These are phyloP conservation scores for Coemansia sp. DNA, from an alignment of 192 early-diverging fungal genomes.

Conservation along the genomic window DNA sequence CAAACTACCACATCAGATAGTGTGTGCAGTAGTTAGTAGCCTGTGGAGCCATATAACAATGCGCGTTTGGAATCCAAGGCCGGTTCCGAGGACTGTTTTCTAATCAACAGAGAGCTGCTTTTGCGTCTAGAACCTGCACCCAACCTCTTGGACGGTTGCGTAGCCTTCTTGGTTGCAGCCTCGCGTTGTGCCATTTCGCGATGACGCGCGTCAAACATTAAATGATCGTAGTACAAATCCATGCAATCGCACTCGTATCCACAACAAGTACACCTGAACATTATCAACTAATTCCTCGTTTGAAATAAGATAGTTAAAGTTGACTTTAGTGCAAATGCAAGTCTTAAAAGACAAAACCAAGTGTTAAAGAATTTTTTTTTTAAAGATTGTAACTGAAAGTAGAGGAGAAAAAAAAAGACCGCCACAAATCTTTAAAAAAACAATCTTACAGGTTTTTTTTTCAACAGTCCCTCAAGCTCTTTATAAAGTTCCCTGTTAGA, in stretches of 20 bases:
- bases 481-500: not conserved
- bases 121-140: conserved; percentile 14
- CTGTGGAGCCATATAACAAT: conserved; percentile 16
- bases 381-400: not conserved
- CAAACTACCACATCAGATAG: conserved; percentile 3
- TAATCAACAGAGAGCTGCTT: conserved; percentile 26
- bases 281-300: not conserved
- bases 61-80: conserved; percentile 17
- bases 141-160: conserved; percentile 8
- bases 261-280: conserved; percentile 48
- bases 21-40: not conserved
- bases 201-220: conserved; percentile 52
- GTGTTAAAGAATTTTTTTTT: not conserved
- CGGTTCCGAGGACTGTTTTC: conserved; percentile 13
- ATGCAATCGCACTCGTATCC: conserved; percentile 55
- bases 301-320: not conserved
- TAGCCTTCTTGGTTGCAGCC: conserved; percentile 5
- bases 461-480: too few relatives aligned
- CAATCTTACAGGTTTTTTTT: not conserved
- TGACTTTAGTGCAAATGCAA: not conserved
- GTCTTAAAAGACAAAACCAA: conserved; percentile 1
- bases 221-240: conserved; percentile 53
- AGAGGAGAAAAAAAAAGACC: not conserved
- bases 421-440: not conserved
- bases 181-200: conserved; percentile 33